A percentile compares a stretch with the other conserved stretches of the same genome.
Conservation (phyloP, 306 rosid species). For the Pterocarpus santalinus region DNA sequence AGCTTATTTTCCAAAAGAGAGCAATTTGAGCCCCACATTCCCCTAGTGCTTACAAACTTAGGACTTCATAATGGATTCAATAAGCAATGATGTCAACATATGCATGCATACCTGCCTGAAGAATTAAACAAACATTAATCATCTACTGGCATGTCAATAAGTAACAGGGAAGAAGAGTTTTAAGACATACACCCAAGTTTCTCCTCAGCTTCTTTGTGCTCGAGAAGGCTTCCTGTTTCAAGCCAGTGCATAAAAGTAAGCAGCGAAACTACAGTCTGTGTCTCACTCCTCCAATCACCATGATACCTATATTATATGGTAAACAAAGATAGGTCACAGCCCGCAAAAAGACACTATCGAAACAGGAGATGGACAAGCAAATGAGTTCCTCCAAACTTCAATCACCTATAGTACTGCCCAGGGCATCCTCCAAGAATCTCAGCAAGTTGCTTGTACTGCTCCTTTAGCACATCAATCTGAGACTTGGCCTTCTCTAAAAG, state of each 20-base stretch:
- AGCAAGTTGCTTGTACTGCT: constrained; percentile 77
- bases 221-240: constrained; percentile 83
- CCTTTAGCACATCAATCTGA: constrained; percentile 74
- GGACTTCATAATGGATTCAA: constrained; percentile 27
- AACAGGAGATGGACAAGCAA: background rate
- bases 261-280: constrained; percentile 85
- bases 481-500: constrained; percentile 82
- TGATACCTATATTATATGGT: constrained; percentile 67
- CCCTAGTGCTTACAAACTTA: constrained; percentile 6
- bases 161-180: constrained; percentile 4
- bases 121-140: background rate
- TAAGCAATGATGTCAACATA: constrained; percentile 17
- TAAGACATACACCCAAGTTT: constrained; percentile 79
- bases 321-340: constrained; percentile 8
- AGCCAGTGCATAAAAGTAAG: constrained; percentile 92
- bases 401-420: constrained; percentile 78
- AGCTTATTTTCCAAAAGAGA: constrained; percentile 12
- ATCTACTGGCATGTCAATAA: constrained; percentile 1
- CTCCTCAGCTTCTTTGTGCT: constrained; percentile 80
- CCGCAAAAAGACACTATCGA: background rate
- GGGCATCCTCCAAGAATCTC: constrained; percentile 68
- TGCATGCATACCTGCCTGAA: constrained; percentile 10
- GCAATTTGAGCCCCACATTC: background rate
- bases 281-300: constrained; percentile 95
- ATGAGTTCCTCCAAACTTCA: background rate